Conservation (phyloP, 331 rosid genomes). For the Cydonia oblonga region DNA sequence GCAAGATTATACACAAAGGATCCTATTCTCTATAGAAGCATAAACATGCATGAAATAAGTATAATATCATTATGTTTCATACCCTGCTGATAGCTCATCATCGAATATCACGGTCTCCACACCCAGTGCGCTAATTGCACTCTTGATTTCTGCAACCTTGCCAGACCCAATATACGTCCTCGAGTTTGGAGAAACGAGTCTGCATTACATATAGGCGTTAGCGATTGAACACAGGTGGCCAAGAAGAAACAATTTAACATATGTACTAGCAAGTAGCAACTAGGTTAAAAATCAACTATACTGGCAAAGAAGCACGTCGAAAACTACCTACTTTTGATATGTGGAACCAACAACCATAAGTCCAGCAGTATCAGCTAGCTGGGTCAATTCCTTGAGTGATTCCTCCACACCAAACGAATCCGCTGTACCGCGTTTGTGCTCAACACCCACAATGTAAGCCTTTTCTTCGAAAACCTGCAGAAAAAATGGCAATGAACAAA, state of each 20-base stretch:
- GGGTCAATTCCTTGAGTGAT: conserved; percentile 66
- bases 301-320: background rate
- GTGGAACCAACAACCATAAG: conserved; percentile 78
- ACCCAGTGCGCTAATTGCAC: conserved; percentile 61
- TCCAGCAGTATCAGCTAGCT: conserved; percentile 94
- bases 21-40: background rate
- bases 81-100: conserved; percentile 97
- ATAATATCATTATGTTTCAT: conserved; percentile 7
- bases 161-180: conserved; percentile 96
- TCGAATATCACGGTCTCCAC: conserved; percentile 89
- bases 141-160: conserved; percentile 89
- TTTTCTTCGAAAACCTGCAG: conserved; percentile 73
- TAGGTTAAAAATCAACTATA: background rate
- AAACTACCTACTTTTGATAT: conserved; percentile 47
- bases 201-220: conserved; percentile 23
- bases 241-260: background rate
- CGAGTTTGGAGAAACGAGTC: conserved; percentile 72
- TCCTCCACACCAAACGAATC: conserved; percentile 58
- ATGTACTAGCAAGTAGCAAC: background rate
- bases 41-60: conserved; percentile 3
- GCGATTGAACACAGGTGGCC: conserved; percentile 3
- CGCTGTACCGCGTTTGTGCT: conserved; percentile 44
- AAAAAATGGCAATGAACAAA: background rate
- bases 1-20: too few species aligned
- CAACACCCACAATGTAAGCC: conserved; percentile 78